phyloP scores from a whole-genome alignment of 768 basidiomycete species.

The Psilocybe tampanensis region DNA sequence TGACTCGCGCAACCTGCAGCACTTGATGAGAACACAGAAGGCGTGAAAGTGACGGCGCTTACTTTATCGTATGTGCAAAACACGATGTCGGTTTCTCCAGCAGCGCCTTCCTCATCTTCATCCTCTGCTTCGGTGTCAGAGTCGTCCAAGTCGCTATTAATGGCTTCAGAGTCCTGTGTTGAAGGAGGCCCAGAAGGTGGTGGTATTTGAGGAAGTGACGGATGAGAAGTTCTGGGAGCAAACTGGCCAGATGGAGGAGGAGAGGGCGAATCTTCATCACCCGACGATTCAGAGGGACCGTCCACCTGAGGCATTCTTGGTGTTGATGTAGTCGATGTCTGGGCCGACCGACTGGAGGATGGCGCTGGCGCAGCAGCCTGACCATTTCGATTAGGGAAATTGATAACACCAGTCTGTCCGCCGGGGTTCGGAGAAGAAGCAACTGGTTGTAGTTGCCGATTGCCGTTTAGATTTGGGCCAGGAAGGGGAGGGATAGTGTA shows the following conservation, averaged over 20 bases:
- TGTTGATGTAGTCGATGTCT: conserved; percentile 24
- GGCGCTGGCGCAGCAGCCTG: conserved; percentile 31
- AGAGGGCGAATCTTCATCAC: conserved; percentile 62
- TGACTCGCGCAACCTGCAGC: conserved; percentile 91
- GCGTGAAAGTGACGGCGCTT: conserved; percentile 13
- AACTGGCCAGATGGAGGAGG: conserved; percentile 62
- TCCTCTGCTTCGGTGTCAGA: conserved; percentile 88
- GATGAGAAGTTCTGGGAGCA: conserved; percentile 73
- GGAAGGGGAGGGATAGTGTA: conserved; percentile 67
- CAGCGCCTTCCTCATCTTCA: conserved; percentile 76
- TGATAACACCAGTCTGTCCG: conserved; percentile 60
- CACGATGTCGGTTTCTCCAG: conserved; percentile 86
- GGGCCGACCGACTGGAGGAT: conserved; percentile 24
- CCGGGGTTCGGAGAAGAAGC: conserved; percentile 50
- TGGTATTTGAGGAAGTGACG: conserved; percentile 72
- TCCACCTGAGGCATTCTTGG: conserved; percentile 75
- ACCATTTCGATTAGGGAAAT: conserved; percentile 43
- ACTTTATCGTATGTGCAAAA: conserved; percentile 99
- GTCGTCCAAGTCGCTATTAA: conserved; percentile 97
- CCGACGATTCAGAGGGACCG: conserved; percentile 75
- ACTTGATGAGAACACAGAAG: conserved; percentile 12
- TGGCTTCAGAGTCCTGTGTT: conserved; percentile 72
- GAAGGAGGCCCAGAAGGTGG: conserved; percentile 33
- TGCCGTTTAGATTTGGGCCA: conserved; percentile 63
- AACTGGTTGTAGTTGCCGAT: conserved; percentile 45